Conservation (phyloP, 176 grass and related monocot species). For the Ampelocalamus luodianensis region DNA sequence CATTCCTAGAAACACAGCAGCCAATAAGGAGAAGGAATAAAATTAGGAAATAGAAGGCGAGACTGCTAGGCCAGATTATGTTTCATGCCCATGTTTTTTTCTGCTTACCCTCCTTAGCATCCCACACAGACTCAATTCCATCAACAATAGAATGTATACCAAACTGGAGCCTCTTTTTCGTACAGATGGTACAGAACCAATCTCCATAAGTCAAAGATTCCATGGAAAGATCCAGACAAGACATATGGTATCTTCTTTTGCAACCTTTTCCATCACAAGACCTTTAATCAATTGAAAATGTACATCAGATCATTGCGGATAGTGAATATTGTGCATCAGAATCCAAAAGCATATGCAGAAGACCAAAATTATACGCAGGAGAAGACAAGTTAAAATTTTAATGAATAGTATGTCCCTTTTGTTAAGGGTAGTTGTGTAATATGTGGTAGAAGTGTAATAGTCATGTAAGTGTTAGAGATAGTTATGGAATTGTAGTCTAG, state of each 20-base stretch:
- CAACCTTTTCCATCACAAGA: slow-evolving; percentile 80
- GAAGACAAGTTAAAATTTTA: slow-evolving; percentile 18
- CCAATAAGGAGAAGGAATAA: slow-evolving; percentile 21
- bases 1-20: slow-evolving; percentile 47
- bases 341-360: slow-evolving; percentile 52
- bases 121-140: slow-evolving; percentile 78
- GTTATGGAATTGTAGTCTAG: too few species aligned
- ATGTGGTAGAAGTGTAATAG: too few species aligned
- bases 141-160: slow-evolving; percentile 63
- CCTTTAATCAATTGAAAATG: slow-evolving; percentile 45
- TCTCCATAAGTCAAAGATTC: slow-evolving; percentile 54
- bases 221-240: slow-evolving; percentile 74
- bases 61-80: neutral
- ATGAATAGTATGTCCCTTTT: slow-evolving; percentile 22
- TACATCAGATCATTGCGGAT: slow-evolving; percentile 10
- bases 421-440: neutral
- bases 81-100: neutral
- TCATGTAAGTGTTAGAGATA: too few species aligned
- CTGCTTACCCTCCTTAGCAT: slow-evolving; percentile 79
- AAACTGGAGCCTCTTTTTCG: slow-evolving; percentile 71
- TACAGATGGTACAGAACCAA: slow-evolving; percentile 70
- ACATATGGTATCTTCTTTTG: slow-evolving; percentile 67
- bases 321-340: slow-evolving; percentile 50
- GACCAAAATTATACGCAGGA: slow-evolving; percentile 40
- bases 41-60: neutral